Conservation (phyloP, 192 early-diverging fungal genomes). For the Coemansia sp. region DNA sequence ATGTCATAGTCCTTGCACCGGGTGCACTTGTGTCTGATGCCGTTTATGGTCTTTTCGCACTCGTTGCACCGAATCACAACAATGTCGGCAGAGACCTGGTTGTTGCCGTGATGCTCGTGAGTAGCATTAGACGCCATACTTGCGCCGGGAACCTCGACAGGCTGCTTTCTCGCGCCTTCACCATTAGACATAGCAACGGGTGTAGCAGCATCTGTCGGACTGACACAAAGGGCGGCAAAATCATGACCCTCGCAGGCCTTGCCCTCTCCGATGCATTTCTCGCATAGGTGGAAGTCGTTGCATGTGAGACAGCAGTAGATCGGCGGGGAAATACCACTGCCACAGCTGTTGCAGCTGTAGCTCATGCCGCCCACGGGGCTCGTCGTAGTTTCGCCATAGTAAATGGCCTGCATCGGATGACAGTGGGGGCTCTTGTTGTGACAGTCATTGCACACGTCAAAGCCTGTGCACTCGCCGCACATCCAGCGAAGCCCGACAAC, state of each 20-base stretch:
- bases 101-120: neutral
- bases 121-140: neutral
- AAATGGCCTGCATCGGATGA: conserved; percentile 25
- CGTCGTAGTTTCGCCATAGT: conserved; percentile 22
- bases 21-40: conserved; percentile 62
- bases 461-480: conserved; percentile 60
- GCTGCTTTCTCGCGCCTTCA: neutral
- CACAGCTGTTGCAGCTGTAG: conserved; percentile 41
- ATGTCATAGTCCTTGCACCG: conserved; percentile 52
- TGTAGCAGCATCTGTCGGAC: neutral
- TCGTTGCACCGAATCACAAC: conserved; percentile 53
- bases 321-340: conserved; percentile 12
- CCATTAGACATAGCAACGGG: conserved; percentile 8
- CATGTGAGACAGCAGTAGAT: conserved; percentile 39
- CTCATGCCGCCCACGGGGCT: conserved; percentile 8
- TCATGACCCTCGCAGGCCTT: conserved; percentile 58
- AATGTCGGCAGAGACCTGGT: neutral
- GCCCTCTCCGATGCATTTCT: conserved; percentile 16
- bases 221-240: conserved; percentile 20
- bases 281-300: conserved; percentile 39
- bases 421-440: conserved; percentile 26
- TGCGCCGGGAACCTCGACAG: neutral
- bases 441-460: conserved; percentile 67
- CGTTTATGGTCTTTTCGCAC: conserved; percentile 56
- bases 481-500: conserved; percentile 55